phyloP scores from a whole-genome alignment of 208 protist species.

The Leishmania aethiopica region DNA sequence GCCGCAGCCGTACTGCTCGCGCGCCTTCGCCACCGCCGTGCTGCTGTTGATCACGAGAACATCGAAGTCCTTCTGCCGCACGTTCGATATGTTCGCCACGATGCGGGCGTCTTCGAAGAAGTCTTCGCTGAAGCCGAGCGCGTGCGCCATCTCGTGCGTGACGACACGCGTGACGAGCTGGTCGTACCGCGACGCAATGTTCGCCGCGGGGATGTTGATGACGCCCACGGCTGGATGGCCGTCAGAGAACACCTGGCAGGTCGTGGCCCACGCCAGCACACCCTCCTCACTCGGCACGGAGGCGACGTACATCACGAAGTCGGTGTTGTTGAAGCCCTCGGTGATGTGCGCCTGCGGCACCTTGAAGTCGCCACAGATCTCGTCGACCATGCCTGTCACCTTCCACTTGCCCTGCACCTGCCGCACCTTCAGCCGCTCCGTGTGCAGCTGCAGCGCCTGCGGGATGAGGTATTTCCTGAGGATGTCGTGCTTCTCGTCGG shows the following conservation, averaged over 20 bases:
- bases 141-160: too few relatives aligned
- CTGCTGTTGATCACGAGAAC: too few relatives aligned
- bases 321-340: conserved; percentile 36
- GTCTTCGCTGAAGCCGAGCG: too few relatives aligned
- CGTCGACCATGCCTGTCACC: conserved; percentile 13
- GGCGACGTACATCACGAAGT: conserved; percentile 77
- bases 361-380: background rate
- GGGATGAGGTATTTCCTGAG: conserved; percentile 50
- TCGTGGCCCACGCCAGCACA: conserved; percentile 44
- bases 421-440: conserved; percentile 51
- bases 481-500: conserved; percentile 29
- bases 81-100: too few relatives aligned
- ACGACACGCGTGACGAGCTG: too few relatives aligned
- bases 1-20: too few relatives aligned
- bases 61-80: too few relatives aligned
- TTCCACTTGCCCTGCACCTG: conserved; percentile 18
- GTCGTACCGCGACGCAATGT: conserved; percentile 9
- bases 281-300: conserved; percentile 26
- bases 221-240: conserved; percentile 38
- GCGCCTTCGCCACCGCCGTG: too few relatives aligned
- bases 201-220: conserved; percentile 43
- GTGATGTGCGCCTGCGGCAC: conserved; percentile 37
- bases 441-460: conserved; percentile 50
- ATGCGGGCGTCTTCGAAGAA: too few relatives aligned
- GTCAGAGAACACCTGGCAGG: conserved; percentile 34